phyloP scores from a whole-genome alignment of 1,139 yeast species.

The Barnettozyma hawaiiensis region DNA sequence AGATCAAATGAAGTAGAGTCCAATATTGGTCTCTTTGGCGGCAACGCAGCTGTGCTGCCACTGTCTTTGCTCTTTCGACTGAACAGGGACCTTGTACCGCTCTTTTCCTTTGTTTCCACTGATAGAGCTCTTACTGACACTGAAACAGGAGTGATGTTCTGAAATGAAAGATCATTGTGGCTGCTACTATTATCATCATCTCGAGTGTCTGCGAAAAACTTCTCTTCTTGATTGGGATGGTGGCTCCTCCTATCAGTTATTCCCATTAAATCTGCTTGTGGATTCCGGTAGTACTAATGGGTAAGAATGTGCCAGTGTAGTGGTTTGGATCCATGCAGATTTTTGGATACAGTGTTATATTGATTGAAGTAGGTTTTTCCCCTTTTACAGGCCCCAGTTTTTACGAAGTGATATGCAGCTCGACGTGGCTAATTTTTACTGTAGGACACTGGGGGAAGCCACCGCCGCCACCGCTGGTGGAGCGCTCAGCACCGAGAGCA shows the following conservation, averaged over 20 bases:
- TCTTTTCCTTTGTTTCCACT: slow-evolving; percentile 9
- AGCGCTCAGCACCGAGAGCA: no score
- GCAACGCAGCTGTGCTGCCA: neutral
- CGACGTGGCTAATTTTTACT: no score
- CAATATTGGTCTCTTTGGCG: slow-evolving; percentile 25
- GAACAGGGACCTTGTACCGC: neutral
- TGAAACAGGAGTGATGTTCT: slow-evolving; percentile 10
- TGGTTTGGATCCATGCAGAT: no score
- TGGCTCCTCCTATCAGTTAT: neutral
- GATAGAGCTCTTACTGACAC: slow-evolving; percentile 12
- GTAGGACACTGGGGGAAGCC: no score
- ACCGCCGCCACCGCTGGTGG: no score
- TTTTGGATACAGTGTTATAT: no score
- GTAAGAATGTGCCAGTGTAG: no score
- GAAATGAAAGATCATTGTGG: slow-evolving; percentile 9
- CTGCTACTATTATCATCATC: neutral
- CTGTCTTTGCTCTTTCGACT: neutral
- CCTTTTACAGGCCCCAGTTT: no score
- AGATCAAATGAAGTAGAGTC: slow-evolving; percentile 50
- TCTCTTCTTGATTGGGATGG: neutral
- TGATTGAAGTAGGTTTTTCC: no score
- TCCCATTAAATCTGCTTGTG: neutral
- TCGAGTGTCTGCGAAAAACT: neutral
- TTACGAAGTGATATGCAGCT: no score
- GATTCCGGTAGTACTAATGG: neutral